Evolutionary conservation across 257 asterid genomes (phyloP), one percentile per base, ranked within the genome.

Genomic region (Gentiana straminea): DNA sequence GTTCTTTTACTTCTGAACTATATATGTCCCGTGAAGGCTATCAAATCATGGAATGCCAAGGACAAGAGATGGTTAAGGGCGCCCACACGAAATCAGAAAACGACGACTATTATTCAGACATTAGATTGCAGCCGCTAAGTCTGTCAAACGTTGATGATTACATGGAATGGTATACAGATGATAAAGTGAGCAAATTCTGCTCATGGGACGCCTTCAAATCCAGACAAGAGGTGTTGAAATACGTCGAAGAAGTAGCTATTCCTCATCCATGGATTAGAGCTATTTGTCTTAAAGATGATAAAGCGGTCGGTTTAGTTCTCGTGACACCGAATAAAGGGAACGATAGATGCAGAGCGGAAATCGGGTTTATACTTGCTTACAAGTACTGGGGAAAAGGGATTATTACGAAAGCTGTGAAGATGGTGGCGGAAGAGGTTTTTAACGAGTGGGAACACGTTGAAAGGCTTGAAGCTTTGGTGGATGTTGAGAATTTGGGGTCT

Each of bases 301-400:
- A 70, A 59, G 62, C 78, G 0, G 75, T 81, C 47, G 97, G 97
- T 0, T 58, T 76, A 6, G 43, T 89, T 9, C 48, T 72, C 2
- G 86, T 88, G 13, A 67, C 62, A 10, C 87, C 83, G 37, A 64
- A 44, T 24, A 2, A 1, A 0, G 91, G 85, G 0, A 53, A 4
- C 36, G 66, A 81, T 4, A 49, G 9, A 0, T 79, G 91, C 68
- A 75, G 89, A 62, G 95, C 81, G 8, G 95, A 85, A 67, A 35
- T 85, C 6, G 95, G 95, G 37, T 82, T 79, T 64, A 71, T 67
- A 38, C 62, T 88, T 65, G 84, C 66, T 35, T 82, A 90, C n/a
- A 83, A 75, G 49, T 74, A 77, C 39, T 86, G 95, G 95, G 97
- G 95, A 1, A 84, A 75, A 46, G 94, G 97, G 33, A 73, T 90